A percentile compares a stretch with the other conserved stretches of the same genome.
Conservation (phyloP, 768 basidiomycete genomes). For the Russula foetens region DNA sequence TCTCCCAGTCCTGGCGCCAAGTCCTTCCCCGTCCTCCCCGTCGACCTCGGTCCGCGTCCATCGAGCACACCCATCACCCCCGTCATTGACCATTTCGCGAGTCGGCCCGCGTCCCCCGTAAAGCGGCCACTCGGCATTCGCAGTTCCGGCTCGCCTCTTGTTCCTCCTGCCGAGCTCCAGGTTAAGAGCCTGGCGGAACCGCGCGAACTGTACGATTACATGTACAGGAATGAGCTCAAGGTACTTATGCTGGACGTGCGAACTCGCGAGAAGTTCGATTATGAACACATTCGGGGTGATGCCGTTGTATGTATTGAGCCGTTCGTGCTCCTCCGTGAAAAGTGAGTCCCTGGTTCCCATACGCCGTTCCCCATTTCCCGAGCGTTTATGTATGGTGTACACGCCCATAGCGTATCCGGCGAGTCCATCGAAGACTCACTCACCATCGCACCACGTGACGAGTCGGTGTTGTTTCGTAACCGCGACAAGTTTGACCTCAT, state of each 20-base stretch:
- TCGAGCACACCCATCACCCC: slow-evolving; percentile 66
- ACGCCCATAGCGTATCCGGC: slow-evolving; percentile 48
- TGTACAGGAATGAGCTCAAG: slow-evolving; percentile 50
- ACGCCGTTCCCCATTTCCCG: background rate
- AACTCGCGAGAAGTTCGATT: slow-evolving; percentile 67
- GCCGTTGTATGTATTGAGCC: slow-evolving; percentile 84
- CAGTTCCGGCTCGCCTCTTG: slow-evolving; percentile 34
- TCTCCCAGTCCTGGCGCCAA: slow-evolving; percentile 18
- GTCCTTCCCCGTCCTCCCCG: slow-evolving; percentile 35
- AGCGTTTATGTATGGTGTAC: background rate
- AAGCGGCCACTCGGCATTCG: slow-evolving; percentile 31
- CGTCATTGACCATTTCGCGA: slow-evolving; percentile 45
- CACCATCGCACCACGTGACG: slow-evolving; percentile 57
- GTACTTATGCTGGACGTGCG: slow-evolving; percentile 80
- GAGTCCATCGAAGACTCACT: slow-evolving; percentile 67
- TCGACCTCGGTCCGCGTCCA: slow-evolving; percentile 47
- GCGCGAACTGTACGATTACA: slow-evolving; percentile 25
- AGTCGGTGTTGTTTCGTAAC: slow-evolving; percentile 68
- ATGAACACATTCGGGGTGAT: slow-evolving; percentile 58
- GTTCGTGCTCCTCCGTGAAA: slow-evolving; percentile 54
- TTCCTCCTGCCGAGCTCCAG: slow-evolving; percentile 24
- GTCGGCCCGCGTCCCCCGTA: slow-evolving; percentile 48
- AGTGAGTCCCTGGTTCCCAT: slow-evolving; percentile 37
- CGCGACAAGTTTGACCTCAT: slow-evolving; percentile 87
- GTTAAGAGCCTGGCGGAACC: slow-evolving; percentile 26